phyloP scores from a whole-genome alignment of 148 eudicot species.

The Dysphania ambrosioides region DNA sequence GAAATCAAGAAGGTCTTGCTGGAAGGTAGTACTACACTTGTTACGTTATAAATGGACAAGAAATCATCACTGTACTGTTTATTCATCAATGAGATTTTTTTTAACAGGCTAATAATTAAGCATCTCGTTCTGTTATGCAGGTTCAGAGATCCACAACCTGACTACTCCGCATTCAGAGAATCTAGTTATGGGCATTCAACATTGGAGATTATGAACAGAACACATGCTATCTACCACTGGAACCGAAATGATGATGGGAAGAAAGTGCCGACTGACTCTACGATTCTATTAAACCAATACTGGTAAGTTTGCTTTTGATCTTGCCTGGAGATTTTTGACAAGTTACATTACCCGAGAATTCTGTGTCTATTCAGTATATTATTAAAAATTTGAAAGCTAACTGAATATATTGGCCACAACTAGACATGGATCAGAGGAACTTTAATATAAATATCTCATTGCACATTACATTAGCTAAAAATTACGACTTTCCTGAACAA shows the following conservation, averaged over 20 bases:
- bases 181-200: slow-evolving; percentile 95
- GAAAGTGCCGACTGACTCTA: slow-evolving; percentile 60
- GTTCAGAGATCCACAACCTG: slow-evolving; percentile 89
- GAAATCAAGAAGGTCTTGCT: slow-evolving; percentile 98
- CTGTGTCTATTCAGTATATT: too few species aligned
- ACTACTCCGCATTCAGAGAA: slow-evolving; percentile 92
- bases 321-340: background rate
- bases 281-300: slow-evolving; percentile 64
- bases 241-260: slow-evolving; percentile 91
- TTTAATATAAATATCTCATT: background rate
- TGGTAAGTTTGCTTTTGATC: slow-evolving; percentile 47
- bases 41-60: background rate
- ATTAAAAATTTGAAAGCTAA: too few species aligned
- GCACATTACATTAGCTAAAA: background rate
- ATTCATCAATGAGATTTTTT: background rate
- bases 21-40: slow-evolving; percentile 21
- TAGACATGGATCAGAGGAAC: too few species aligned
- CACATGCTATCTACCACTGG: slow-evolving; percentile 91
- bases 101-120: background rate
- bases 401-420: background rate
- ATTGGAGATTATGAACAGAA: slow-evolving; percentile 75
- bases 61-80: background rate
- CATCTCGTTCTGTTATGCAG: slow-evolving; percentile 36
- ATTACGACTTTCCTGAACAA: too few species aligned
- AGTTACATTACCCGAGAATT: too few species aligned